These are phyloP conservation scores for Syncephalastrum sp. DNA, from an alignment of 371 early-diverging fungal genomes.

Conservation along the genomic window DNA sequence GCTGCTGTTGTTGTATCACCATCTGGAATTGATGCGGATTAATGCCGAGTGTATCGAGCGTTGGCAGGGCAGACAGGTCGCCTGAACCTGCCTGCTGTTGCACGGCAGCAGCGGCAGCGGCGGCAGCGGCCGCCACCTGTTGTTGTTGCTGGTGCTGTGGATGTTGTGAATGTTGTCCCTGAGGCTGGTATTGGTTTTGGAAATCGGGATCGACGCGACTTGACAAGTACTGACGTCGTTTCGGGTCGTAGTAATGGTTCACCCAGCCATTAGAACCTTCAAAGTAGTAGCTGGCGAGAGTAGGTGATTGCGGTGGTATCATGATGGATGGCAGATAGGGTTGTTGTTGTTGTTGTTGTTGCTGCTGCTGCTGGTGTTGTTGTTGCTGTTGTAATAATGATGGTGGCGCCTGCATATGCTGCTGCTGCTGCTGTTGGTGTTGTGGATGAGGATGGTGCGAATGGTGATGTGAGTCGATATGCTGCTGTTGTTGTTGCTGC, in stretches of 20 bases:
- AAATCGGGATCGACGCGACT: slow-evolving; percentile 39
- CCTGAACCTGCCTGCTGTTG: slow-evolving; percentile 20
- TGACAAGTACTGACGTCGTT: slow-evolving; percentile 39
- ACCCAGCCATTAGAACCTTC: slow-evolving; percentile 45
- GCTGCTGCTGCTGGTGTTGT: neutral
- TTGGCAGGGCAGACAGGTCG: slow-evolving; percentile 8
- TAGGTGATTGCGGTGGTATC: slow-evolving; percentile 52
- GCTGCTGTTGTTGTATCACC: slow-evolving; percentile 32
- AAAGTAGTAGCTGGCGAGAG: slow-evolving; percentile 48
- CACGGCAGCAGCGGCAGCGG: slow-evolving; percentile 11
- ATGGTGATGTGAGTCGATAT: slow-evolving; percentile 13
- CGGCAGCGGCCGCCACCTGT: neutral
- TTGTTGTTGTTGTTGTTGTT: slow-evolving; percentile 21
- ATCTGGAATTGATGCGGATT: slow-evolving; percentile 26
- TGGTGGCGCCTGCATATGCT: slow-evolving; percentile 1
- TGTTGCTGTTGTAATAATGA: too few relatives aligned
- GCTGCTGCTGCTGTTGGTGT: neutral
- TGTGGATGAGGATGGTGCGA: slow-evolving; percentile 4
- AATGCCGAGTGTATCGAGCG: slow-evolving; percentile 14
- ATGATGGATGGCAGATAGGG: slow-evolving; percentile 40
- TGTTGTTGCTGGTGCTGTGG: slow-evolving; percentile 19
- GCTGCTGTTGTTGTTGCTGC: slow-evolving; percentile 2
- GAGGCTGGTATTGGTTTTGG: slow-evolving; percentile 28
- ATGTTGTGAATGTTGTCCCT: slow-evolving; percentile 23
- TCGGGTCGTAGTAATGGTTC: slow-evolving; percentile 44